Base-by-base conservation (phyloP, 1,284 basidiomycete species). In the Ceratobasidium sp. region DNA sequence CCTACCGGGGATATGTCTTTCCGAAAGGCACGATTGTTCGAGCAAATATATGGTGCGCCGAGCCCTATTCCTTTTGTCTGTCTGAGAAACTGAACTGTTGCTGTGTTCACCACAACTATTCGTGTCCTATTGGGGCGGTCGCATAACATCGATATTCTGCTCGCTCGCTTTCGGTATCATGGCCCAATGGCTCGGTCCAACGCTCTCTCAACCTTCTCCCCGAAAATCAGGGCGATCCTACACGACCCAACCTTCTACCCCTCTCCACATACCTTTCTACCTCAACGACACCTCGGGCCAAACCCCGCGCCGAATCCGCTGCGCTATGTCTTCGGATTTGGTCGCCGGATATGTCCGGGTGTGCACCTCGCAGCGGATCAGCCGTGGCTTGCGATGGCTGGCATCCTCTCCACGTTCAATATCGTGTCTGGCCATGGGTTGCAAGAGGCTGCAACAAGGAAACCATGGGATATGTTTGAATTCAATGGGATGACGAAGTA, bases 401-500 rank as follows among this genome's bases (percentile, higher is more conserved):
- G 54, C 7, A 48, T 71, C 41, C 41, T 71, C 19, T 58, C 68
- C 4, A 61, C 68, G 43, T 59, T 71, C 49, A 41, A 71, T 34
- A 46, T 71, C 19, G 43, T 61, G 5, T 31, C 48, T 8, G 68
- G 68, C 19, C 46, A 71, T 5, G 56, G 54, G 4, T 11, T 61
- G 22, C 14, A 39, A n/a, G 46, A 71, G 31, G 56, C 53, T 19
- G 68, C 51, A 24, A 14, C 46, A 11, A 29, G 1, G 22, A 39
- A 31, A 11, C 68, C 68, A 19, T 71, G 68, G 68, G 68, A 71
- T 13, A 71, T 71, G 68, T 71, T 71, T 37, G 68, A 71, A n/a
- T 71, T 71, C 31, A 71, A 71, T n/a, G 68, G 68, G 13, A 71
- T 71, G 68, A 71, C 68, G n/a, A 59, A 43, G 68, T 61, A 29